Evolutionary conservation across 805 yeast genomes (phyloP).

Genomic region (Cyberlindnera amylophila): DNA sequence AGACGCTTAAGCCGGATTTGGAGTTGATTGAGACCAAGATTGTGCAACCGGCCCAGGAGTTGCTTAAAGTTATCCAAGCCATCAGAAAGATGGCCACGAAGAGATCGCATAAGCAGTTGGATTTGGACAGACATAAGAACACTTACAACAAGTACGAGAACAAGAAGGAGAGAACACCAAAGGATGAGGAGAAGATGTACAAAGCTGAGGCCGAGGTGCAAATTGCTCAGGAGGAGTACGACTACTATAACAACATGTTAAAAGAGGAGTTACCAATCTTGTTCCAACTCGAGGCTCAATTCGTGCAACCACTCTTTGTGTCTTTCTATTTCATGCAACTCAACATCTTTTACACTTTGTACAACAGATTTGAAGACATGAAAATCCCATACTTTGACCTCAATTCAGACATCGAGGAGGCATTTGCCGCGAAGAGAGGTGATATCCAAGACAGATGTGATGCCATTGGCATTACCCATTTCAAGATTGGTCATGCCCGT

Average conservation of each 20-base stretch:
- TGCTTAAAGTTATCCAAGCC: constrained; percentile 72
- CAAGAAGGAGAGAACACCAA: constrained; percentile 78
- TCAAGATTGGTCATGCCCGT: constrained; percentile 85
- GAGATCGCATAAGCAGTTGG: constrained; percentile 93
- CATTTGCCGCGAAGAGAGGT: constrained; percentile 79
- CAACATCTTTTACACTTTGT: constrained; percentile 91
- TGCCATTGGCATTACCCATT: constrained; percentile 84
- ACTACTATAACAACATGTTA: constrained; percentile 92
- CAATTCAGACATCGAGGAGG: constrained; percentile 75
- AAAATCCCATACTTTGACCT: constrained; percentile 95
- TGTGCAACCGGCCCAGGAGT: constrained; percentile 87
- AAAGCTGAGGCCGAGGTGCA: constrained; percentile 85
- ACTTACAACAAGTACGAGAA: constrained; percentile 67
- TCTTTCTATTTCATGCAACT: constrained; percentile 96
- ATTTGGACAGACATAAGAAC: constrained; percentile 80
- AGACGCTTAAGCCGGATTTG: constrained; percentile 84
- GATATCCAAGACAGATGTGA: constrained; percentile 87
- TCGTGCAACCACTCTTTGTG: constrained; percentile 90
- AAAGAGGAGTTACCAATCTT: constrained; percentile 85
- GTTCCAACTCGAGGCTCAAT: constrained; percentile 85
- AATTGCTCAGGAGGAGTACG: constrained; percentile 91
- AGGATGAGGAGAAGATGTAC: constrained; percentile 89
- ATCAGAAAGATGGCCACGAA: constrained; percentile 93
- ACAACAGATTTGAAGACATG: constrained; percentile 89
- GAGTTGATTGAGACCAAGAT: constrained; percentile 88